Conservation (phyloP, 257 asterid species). For the Fraxinus excelsior region DNA sequence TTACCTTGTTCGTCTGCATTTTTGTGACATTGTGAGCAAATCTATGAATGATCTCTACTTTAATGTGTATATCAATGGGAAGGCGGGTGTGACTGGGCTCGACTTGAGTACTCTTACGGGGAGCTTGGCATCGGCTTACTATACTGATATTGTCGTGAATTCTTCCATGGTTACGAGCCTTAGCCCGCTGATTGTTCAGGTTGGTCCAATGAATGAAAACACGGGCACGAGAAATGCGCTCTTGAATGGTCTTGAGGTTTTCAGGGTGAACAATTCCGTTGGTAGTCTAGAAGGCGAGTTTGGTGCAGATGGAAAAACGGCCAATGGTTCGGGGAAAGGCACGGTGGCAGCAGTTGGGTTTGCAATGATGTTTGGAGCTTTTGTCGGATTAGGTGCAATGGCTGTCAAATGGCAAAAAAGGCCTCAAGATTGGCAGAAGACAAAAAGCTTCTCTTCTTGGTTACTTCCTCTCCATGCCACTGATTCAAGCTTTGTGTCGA, state of each 20-base stretch:
- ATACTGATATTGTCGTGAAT: constrained; percentile 57
- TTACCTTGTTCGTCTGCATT: constrained; percentile 25
- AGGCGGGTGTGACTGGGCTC: constrained; percentile 35
- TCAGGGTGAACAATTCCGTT: constrained; percentile 66
- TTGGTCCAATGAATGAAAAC: constrained; percentile 57
- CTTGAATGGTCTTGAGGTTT: constrained; percentile 66
- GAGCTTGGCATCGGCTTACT: constrained; percentile 51
- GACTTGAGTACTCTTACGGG: constrained; percentile 53
- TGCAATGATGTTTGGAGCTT: constrained; percentile 35
- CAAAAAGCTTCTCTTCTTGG: constrained; percentile 33
- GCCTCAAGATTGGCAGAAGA: constrained; percentile 33
- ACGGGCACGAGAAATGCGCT: constrained; percentile 57
- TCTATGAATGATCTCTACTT: constrained; percentile 27
- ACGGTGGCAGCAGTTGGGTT: constrained; percentile 31
- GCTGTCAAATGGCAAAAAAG: constrained; percentile 32
- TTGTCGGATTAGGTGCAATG: constrained; percentile 34
- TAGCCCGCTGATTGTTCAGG: constrained; percentile 49
- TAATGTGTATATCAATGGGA: constrained; percentile 29
- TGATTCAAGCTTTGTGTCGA: constrained; percentile 42
- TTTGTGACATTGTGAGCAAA: constrained; percentile 31
- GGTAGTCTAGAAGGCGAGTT: constrained; percentile 69
- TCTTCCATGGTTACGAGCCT: constrained; percentile 52
- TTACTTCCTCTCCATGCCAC: constrained; percentile 46
- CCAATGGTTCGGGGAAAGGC: constrained; percentile 24
- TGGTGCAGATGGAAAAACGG: constrained; percentile 44